Conservation (phyloP, 768 basidiomycete genomes). For the Phallus indusiatus region DNA sequence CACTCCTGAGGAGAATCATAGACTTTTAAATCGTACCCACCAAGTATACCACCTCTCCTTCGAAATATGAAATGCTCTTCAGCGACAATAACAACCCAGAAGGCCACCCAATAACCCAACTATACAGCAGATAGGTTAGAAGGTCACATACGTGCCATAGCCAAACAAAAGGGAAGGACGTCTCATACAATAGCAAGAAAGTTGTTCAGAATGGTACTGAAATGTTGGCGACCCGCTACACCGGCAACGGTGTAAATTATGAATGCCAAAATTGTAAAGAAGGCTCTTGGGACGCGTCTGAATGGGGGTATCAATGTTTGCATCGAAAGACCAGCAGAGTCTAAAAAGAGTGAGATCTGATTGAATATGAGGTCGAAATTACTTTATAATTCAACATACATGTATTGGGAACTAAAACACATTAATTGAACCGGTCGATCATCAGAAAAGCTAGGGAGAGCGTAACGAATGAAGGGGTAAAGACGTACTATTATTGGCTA, state of each 20-base stretch:
- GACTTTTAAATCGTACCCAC: slow-evolving; percentile 42
- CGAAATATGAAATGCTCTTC: slow-evolving; percentile 43
- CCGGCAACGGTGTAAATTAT: slow-evolving; percentile 30
- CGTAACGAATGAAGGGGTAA: background rate
- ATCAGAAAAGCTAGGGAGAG: slow-evolving; percentile 16
- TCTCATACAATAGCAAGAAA: slow-evolving; percentile 1
- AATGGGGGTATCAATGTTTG: slow-evolving; percentile 36
- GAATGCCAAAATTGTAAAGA: slow-evolving; percentile 36
- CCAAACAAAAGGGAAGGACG: background rate
- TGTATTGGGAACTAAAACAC: background rate
- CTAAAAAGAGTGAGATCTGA: slow-evolving; percentile 10
- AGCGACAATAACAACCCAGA: slow-evolving; percentile 35
- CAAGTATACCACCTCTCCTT: slow-evolving; percentile 27
- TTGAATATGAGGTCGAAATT: too few relatives aligned
- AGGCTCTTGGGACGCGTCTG: slow-evolving; percentile 33
- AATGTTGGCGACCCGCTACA: slow-evolving; percentile 35
- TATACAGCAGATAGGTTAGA: slow-evolving; percentile 32
- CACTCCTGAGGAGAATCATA: slow-evolving; percentile 34
- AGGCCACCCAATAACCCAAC: slow-evolving; percentile 37
- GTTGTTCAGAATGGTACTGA: slow-evolving; percentile 17
- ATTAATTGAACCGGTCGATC: too few relatives aligned
- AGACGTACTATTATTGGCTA: slow-evolving; percentile 22
- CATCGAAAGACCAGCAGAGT: slow-evolving; percentile 38
- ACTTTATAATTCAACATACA: too few relatives aligned
- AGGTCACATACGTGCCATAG: slow-evolving; percentile 20